phyloP scores from a whole-genome alignment of 345 rosid species.

The Bretschneidera sinensis region DNA sequence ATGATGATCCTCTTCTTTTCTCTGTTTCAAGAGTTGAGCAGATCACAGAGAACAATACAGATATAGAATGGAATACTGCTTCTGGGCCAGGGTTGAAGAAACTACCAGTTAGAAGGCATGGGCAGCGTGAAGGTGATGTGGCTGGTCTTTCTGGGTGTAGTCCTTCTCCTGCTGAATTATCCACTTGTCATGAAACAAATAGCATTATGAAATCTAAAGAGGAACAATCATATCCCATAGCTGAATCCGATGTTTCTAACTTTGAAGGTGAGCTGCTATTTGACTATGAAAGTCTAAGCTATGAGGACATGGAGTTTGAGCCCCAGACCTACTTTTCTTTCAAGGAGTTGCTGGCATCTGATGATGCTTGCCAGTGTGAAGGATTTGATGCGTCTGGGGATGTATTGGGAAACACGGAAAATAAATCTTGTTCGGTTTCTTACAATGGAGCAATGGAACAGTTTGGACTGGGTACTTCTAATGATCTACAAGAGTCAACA shows the following conservation, averaged over 20 bases:
- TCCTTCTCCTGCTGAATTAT: constrained; percentile 21
- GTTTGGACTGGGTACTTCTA: constrained; percentile 17
- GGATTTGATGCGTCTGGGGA: constrained; percentile 32
- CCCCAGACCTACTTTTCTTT: constrained; percentile 96
- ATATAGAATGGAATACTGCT: constrained; percentile 38
- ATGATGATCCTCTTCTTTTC: constrained; percentile 64
- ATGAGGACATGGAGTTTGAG: constrained; percentile 86
- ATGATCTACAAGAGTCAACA: constrained; percentile 20
- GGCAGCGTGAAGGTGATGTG: constrained; percentile 42
- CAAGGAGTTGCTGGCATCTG: constrained; percentile 67
- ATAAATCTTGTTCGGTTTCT: constrained; percentile 16
- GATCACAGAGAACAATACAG: constrained; percentile 38
- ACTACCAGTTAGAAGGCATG: constrained; percentile 81
- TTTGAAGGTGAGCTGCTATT: constrained; percentile 39
- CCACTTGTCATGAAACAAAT: constrained; percentile 22
- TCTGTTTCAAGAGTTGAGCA: constrained; percentile 60
- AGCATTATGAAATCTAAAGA: constrained; percentile 23
- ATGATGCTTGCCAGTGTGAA: constrained; percentile 47
- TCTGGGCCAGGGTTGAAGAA: constrained; percentile 50
- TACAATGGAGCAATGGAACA: constrained; percentile 24
- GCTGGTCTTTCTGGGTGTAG: constrained; percentile 24
- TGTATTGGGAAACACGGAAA: constrained; percentile 23
- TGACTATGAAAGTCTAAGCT: constrained; percentile 44
- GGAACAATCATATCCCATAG: constrained; percentile 33
- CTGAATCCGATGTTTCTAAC: constrained; percentile 49